These are phyloP conservation scores for Flueggea neowawraea DNA, from an alignment of 441 rosid genomes.

Conservation along the genomic window DNA sequence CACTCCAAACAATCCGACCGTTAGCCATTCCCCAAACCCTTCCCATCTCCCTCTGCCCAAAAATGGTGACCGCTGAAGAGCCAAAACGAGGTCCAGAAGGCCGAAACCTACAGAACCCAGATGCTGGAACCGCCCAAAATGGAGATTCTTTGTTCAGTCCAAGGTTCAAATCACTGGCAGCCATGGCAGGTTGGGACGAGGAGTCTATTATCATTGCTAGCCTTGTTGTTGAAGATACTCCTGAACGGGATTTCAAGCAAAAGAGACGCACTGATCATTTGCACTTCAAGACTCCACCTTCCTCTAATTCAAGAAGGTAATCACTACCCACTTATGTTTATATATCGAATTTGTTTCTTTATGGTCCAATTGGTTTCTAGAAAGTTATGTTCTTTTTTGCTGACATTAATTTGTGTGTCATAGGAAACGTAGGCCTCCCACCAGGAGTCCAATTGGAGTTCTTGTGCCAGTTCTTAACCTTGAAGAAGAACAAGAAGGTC, in stretches of 20 bases:
- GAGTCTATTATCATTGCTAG: constrained; percentile 75
- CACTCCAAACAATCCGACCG: constrained; percentile 43
- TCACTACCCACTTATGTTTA: not conserved
- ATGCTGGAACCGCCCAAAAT: constrained; percentile 17
- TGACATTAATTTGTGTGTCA: not conserved
- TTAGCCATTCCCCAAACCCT: constrained; percentile 15
- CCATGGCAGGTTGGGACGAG: constrained; percentile 99
- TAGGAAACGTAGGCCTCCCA: constrained; percentile 64
- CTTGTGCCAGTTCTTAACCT: constrained; percentile 54
- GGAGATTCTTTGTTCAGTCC: constrained; percentile 61
- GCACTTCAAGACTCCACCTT: constrained; percentile 59
- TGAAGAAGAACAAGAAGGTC: constrained; percentile 42
- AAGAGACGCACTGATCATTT: constrained; percentile 48
- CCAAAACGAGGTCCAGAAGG: constrained; percentile 19
- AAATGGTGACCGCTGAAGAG: constrained; percentile 19
- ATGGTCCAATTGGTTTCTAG: not conserved
- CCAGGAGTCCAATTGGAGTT: constrained; percentile 34
- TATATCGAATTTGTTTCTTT: not conserved
- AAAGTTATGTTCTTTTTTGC: not conserved
- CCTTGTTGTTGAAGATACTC: constrained; percentile 87
- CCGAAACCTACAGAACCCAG: constrained; percentile 20
- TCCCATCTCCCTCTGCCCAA: too few species aligned
- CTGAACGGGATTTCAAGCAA: constrained; percentile 58
- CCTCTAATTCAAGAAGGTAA: constrained; percentile 72
- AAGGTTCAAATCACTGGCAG: constrained; percentile 82